Conservation (phyloP, 805 yeast genomes). For the Brettanomyces naardenensis region DNA sequence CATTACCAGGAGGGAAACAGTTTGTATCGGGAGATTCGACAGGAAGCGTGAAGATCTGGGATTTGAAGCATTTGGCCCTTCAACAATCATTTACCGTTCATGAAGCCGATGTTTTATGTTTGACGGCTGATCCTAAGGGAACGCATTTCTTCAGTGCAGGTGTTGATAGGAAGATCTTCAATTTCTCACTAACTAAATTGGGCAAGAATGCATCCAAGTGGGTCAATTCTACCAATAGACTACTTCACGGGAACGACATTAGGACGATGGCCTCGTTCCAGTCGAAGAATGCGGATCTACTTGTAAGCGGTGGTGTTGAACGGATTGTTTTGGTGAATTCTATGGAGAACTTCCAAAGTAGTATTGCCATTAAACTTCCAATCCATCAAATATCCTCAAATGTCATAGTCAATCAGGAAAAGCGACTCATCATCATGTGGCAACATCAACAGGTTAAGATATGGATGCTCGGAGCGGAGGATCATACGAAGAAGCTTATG, state of each 20-base stretch:
- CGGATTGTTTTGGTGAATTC: constrained; percentile 61
- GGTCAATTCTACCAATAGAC: constrained; percentile 68
- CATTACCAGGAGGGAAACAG: constrained; percentile 56
- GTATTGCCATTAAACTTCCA: constrained; percentile 64
- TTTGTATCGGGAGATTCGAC: constrained; percentile 96
- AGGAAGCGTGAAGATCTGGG: constrained; percentile 93
- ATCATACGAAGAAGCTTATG: constrained; percentile 45
- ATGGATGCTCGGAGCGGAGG: constrained; percentile 46
- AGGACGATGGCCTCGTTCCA: constrained; percentile 69
- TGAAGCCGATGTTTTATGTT: constrained; percentile 82
- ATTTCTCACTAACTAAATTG: constrained; percentile 45
- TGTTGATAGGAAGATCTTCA: constrained; percentile 84
- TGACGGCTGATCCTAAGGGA: constrained; percentile 53
- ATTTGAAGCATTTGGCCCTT: constrained; percentile 63
- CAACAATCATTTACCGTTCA: constrained; percentile 77
- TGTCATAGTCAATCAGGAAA: constrained; percentile 32
- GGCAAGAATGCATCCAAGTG: constrained; percentile 43
- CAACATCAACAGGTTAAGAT: constrained; percentile 74
- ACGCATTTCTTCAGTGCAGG: constrained; percentile 79
- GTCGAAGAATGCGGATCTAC: constrained; percentile 55
- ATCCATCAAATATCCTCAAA: constrained; percentile 25
- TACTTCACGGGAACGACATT: constrained; percentile 81
- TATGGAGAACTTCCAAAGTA: constrained; percentile 58
- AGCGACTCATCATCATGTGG: constrained; percentile 64
- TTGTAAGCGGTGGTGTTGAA: constrained; percentile 83